Percentiles rank a stretch among this genome's conserved stretches.
phyloP scores from a whole-genome alignment of 2,329 filamentous ascomycete species.

The Aureobasidium sp. region DNA sequence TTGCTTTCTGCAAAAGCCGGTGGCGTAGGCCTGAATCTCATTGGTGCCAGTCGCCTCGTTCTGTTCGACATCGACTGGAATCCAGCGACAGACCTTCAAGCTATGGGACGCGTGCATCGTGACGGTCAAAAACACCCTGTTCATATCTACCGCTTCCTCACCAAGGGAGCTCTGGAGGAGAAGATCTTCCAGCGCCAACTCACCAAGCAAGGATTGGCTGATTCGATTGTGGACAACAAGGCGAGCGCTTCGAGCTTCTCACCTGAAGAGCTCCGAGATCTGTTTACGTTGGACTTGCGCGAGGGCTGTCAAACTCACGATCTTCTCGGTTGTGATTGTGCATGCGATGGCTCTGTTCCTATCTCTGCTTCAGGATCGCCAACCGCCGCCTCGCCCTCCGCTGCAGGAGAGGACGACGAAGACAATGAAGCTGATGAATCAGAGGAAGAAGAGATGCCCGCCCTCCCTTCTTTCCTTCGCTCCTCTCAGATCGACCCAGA shows the following conservation, averaged over 20 bases:
- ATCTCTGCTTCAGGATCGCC: not conserved
- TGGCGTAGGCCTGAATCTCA: constrained; percentile 60
- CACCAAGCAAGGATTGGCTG: constrained; percentile 60
- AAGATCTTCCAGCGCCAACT: constrained; percentile 68
- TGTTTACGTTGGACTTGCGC: constrained; percentile 57
- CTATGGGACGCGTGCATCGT: constrained; percentile 66
- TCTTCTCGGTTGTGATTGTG: constrained; percentile 54
- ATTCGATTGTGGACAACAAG: constrained; percentile 63
- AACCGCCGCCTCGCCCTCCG: not conserved
- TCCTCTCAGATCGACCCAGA: constrained; percentile 36
- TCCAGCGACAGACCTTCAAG: constrained; percentile 62
- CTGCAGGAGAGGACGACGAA: constrained; percentile 6
- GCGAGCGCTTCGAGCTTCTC: constrained; percentile 53
- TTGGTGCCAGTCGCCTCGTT: constrained; percentile 60
- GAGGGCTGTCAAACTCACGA: constrained; percentile 59
- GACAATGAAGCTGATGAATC: constrained; percentile 14
- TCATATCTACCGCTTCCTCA: constrained; percentile 60
- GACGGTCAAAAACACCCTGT: constrained; percentile 61
- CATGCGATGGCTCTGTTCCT: constrained; percentile 28
- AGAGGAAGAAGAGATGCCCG: constrained; percentile 22
- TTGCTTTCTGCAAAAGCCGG: constrained; percentile 65
- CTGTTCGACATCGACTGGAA: constrained; percentile 73
- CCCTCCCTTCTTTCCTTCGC: constrained; percentile 25
- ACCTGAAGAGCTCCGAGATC: constrained; percentile 54
- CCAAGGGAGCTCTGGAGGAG: constrained; percentile 61